Percentiles rank a stretch among this genome's conserved stretches.
phyloP scores from a whole-genome alignment of 1,139 yeast species.

The Taphrina populina region DNA sequence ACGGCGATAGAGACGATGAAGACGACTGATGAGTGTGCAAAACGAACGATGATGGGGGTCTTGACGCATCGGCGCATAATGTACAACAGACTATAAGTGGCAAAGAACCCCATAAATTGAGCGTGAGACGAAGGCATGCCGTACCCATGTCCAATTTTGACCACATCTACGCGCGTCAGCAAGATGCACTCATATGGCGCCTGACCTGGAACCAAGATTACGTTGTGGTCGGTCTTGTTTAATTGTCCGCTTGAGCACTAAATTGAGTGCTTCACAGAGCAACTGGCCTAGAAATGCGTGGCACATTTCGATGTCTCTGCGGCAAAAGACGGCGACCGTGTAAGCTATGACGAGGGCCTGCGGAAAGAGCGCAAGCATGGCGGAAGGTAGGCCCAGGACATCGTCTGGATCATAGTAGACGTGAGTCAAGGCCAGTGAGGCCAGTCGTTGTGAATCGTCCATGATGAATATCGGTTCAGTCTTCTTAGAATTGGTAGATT shows the following conservation, averaged over 20 bases:
- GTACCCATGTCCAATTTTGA: slow-evolving; percentile 53
- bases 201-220: slow-evolving; percentile 46
- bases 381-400: slow-evolving; percentile 59
- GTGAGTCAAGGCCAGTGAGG: slow-evolving; percentile 54
- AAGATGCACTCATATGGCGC: neutral
- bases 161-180: slow-evolving; percentile 6
- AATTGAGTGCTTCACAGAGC: slow-evolving; percentile 69
- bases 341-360: slow-evolving; percentile 75
- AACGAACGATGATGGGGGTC: neutral
- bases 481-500: no score
- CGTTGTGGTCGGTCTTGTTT: slow-evolving; percentile 73
- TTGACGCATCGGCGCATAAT: slow-evolving; percentile 46
- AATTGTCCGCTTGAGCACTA: slow-evolving; percentile 61
- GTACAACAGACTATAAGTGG: slow-evolving; percentile 61
- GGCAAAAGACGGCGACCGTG: slow-evolving; percentile 74
- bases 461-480: no score
- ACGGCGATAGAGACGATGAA: slow-evolving; percentile 33
- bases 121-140: slow-evolving; percentile 99
- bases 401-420: slow-evolving; percentile 74
- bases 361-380: slow-evolving; percentile 79
- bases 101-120: slow-evolving; percentile 88
- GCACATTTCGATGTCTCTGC: slow-evolving; percentile 84
- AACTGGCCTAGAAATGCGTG: slow-evolving; percentile 84
- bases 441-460: no score
- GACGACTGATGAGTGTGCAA: neutral